phyloP scores from a whole-genome alignment of 805 yeast genomes.

The Maudiozyma turicensis region DNA sequence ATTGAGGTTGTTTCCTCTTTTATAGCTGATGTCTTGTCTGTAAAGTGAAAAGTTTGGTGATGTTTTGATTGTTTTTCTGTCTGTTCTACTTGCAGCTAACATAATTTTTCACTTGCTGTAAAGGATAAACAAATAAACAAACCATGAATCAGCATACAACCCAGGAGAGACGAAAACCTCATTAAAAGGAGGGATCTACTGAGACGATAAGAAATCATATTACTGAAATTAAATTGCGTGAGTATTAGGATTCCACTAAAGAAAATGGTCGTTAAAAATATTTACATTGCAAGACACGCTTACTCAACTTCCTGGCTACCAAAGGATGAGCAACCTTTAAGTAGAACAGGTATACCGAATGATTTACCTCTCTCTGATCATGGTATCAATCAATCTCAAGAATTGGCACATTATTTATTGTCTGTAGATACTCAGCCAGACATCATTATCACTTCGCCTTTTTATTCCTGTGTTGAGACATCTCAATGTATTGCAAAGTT shows the following conservation, averaged over 20 bases:
- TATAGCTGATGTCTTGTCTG: too few species aligned
- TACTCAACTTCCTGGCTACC: slow-evolving; percentile 71
- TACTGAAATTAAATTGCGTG: neutral
- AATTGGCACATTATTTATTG: slow-evolving; percentile 54
- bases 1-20: too few species aligned
- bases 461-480: slow-evolving; percentile 83
- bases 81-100: too few species aligned
- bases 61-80: too few species aligned
- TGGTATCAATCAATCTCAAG: slow-evolving; percentile 80
- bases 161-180: too few species aligned
- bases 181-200: too few species aligned
- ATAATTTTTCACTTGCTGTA: too few species aligned
- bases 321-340: slow-evolving; percentile 28
- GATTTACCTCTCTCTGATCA: slow-evolving; percentile 85
- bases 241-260: neutral
- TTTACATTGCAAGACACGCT: slow-evolving; percentile 79
- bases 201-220: neutral
- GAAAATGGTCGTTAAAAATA: slow-evolving; percentile 42
- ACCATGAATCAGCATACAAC: too few species aligned
- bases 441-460: slow-evolving; percentile 70
- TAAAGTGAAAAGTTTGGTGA: too few species aligned
- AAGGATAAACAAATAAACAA: too few species aligned
- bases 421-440: slow-evolving; percentile 52
- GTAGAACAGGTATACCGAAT: slow-evolving; percentile 83
- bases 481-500: slow-evolving; percentile 55